These are phyloP conservation scores for Chlorella vulgaris DNA, from an alignment of 139 green algal species.

Conservation along the genomic window DNA sequence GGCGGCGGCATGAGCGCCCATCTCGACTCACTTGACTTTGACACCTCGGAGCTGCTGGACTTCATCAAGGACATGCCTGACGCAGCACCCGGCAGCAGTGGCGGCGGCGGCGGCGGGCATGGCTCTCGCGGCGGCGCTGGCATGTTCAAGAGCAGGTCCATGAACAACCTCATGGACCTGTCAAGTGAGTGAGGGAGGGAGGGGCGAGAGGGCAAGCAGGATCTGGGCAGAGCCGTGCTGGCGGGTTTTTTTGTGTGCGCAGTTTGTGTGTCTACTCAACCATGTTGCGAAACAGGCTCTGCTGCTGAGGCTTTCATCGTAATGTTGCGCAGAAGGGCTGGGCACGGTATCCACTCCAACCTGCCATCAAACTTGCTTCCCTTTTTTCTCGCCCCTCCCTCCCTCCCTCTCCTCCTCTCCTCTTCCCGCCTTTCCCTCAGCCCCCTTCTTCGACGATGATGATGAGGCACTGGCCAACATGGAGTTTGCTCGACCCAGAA, in stretches of 20 bases:
- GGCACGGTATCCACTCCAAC: too few relatives aligned
- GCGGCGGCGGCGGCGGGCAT: neutral
- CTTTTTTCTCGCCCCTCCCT: neutral
- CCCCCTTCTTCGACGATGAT: constrained; percentile 34
- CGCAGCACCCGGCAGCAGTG: neutral
- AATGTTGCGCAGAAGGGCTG: too few relatives aligned
- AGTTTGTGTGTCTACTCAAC: too few relatives aligned
- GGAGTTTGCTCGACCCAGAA: constrained; percentile 41
- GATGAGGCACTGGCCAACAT: constrained; percentile 37
- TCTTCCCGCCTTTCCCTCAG: neutral
- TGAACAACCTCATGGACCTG: constrained; percentile 27
- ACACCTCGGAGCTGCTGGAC: constrained; percentile 29
- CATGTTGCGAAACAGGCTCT: too few relatives aligned
- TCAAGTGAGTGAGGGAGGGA: neutral
- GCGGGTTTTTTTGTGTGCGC: too few relatives aligned
- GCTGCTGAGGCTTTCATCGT: too few relatives aligned
- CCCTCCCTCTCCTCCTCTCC: neutral
- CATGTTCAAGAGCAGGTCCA: constrained; percentile 36
- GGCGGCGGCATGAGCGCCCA: neutral
- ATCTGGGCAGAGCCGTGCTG: too few relatives aligned
- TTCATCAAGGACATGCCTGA: constrained; percentile 39
- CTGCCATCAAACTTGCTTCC: too few relatives aligned
- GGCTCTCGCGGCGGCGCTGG: neutral
- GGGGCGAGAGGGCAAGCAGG: neutral
- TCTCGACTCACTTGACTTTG: neutral